phyloP scores from a whole-genome alignment of 371 early-diverging fungal species.

The Mortierella sp. region DNA sequence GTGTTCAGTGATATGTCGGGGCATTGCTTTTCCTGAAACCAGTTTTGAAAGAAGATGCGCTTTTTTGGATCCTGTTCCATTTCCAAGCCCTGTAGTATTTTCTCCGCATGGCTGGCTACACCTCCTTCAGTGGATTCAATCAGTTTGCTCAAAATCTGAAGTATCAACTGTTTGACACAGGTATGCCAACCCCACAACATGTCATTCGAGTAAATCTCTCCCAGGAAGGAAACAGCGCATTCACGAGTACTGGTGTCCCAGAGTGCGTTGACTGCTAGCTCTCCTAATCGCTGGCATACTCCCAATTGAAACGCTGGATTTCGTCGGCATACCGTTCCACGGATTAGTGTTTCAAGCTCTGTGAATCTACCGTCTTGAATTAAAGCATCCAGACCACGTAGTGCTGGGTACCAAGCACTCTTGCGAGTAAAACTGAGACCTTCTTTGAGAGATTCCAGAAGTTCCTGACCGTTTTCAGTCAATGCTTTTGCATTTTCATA shows the following conservation, averaged over 20 bases:
- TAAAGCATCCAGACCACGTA: neutral
- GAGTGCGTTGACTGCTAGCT: constrained; percentile 7
- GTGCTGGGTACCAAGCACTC: neutral
- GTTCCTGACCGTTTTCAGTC: too few species aligned
- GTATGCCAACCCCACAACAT: constrained; percentile 1
- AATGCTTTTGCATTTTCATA: neutral
- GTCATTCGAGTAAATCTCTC: neutral
- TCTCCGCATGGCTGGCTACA: too few species aligned
- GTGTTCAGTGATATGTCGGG: too few species aligned
- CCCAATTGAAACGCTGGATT: too few species aligned
- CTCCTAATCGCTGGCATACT: neutral
- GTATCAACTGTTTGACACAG: constrained; percentile 9
- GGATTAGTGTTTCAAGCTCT: neutral
- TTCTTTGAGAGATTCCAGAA: too few species aligned
- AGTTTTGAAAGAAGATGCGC: neutral
- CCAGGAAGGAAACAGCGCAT: constrained; percentile 6
- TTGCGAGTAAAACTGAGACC: neutral
- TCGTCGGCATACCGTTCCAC: too few species aligned
- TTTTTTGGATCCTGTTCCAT: too few species aligned
- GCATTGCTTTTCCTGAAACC: too few species aligned
- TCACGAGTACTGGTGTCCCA: constrained; percentile 13
- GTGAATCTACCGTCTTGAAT: constrained; percentile 10
- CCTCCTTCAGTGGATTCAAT: too few species aligned
- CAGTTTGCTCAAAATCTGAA: neutral
- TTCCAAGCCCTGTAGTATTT: too few species aligned